phyloP scores from a whole-genome alignment of 352 stramenopile species.

The Phytophthora hibernalis region DNA sequence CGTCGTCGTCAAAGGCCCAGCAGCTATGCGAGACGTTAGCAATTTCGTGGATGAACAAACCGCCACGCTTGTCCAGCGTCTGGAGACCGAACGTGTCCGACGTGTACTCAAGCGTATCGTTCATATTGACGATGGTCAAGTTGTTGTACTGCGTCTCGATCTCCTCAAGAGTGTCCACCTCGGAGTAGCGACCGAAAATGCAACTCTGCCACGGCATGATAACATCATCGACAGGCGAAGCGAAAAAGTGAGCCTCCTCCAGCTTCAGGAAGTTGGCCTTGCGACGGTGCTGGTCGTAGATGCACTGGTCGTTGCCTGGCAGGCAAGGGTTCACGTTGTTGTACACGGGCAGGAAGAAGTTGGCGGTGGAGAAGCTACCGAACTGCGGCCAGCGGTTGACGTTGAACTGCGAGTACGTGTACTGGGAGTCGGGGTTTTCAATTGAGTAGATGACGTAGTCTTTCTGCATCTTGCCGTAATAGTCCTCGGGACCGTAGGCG shows the following conservation, averaged over 20 bases:
- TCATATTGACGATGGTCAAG: conserved; percentile 40
- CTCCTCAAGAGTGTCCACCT: conserved; percentile 37
- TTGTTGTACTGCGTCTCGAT: conserved; percentile 39
- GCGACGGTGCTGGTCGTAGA: conserved; percentile 39
- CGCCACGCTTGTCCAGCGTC: conserved; percentile 42
- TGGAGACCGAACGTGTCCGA: conserved; percentile 46
- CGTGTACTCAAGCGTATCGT: conserved; percentile 41
- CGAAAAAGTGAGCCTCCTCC: conserved; percentile 49
- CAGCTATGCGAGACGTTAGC: conserved; percentile 41
- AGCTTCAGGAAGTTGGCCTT: conserved; percentile 51
- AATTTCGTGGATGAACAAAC: conserved; percentile 35
- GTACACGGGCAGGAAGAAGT: conserved; percentile 45
- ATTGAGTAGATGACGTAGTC: conserved; percentile 40
- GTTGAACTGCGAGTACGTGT: conserved; percentile 35
- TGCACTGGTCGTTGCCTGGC: conserved; percentile 24
- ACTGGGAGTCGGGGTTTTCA: conserved; percentile 28
- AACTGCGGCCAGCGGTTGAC: conserved; percentile 42
- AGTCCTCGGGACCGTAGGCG: conserved; percentile 15
- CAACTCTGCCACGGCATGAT: conserved; percentile 53
- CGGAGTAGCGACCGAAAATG: conserved; percentile 50
- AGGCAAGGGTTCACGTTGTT: conserved; percentile 43
- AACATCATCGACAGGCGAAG: conserved; percentile 42
- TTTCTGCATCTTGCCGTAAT: conserved; percentile 39
- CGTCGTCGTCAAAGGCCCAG: conserved; percentile 39
- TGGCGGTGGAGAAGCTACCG: conserved; percentile 30